A percentile compares a stretch with the other conserved stretches of the same genome.
These are phyloP conservation scores for Epichloe baconii DNA, from an alignment of 2,329 filamentous ascomycete genomes.

Conservation along the genomic window DNA sequence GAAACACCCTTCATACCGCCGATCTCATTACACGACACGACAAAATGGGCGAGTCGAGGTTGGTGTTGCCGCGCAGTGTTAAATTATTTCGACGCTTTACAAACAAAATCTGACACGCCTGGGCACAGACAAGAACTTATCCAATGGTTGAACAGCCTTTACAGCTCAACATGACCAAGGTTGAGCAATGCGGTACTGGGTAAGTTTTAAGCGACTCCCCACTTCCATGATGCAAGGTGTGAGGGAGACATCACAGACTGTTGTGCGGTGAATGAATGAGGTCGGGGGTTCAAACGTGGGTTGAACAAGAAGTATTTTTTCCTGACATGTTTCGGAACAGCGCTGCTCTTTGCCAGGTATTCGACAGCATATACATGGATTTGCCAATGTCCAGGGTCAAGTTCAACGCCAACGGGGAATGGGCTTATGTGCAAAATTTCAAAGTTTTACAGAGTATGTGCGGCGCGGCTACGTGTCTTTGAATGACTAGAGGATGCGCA, in stretches of 20 bases:
- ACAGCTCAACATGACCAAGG: conserved; percentile 94
- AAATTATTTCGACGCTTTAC: not conserved
- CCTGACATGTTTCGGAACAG: conserved; percentile 31
- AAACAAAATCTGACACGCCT: conserved; percentile 9
- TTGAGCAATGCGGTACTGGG: conserved; percentile 98
- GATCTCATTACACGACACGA: conserved; percentile 9
- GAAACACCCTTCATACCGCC: not conserved
- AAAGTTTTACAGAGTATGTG: conserved; percentile 85
- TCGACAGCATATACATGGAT: conserved; percentile 95
- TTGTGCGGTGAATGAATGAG: not conserved
- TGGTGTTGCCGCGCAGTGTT: conserved; percentile 10
- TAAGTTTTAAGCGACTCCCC: conserved; percentile 27
- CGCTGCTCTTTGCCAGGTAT: conserved; percentile 91
- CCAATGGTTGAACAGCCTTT: conserved; percentile 96
- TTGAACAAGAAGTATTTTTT: not conserved
- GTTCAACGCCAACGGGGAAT: conserved; percentile 96
- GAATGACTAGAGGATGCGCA: not conserved
- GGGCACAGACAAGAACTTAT: conserved; percentile 84
- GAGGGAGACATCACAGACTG: not conserved
- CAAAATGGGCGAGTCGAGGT: conserved; percentile 38
- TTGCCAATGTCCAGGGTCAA: conserved; percentile 92
- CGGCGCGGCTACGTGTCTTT: not conserved
- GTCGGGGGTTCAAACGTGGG: not conserved
- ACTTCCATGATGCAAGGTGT: not conserved
- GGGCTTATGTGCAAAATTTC: conserved; percentile 96